Evolutionary conservation across 2,329 filamentous ascomycete genomes (phyloP).

Genomic region (Geosmithia morbida): DNA sequence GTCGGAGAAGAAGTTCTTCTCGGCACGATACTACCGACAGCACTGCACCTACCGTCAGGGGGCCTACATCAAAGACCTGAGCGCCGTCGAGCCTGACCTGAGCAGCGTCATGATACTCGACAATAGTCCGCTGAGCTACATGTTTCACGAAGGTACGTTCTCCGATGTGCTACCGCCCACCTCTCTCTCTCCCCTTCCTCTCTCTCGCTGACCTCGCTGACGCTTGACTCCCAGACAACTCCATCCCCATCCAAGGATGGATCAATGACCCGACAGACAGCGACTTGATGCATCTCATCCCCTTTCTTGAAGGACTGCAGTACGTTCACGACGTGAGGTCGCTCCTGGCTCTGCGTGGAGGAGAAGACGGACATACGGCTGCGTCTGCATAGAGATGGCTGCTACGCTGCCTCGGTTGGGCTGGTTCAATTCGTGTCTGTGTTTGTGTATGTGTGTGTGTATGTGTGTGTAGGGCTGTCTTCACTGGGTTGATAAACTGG

Average conservation of each 20-base stretch:
- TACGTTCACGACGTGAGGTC: slow-evolving; percentile 94
- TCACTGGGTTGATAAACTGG: too few relatives aligned
- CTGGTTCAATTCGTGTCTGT: neutral
- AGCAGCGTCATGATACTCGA: slow-evolving; percentile 98
- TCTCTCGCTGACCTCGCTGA: slow-evolving; percentile 1
- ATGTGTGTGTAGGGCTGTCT: too few relatives aligned
- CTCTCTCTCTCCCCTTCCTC: neutral
- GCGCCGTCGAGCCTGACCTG: slow-evolving; percentile 88
- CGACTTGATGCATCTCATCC: slow-evolving; percentile 83
- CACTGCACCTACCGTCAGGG: slow-evolving; percentile 94
- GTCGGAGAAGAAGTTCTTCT: slow-evolving; percentile 92
- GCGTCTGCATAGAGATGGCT: neutral
- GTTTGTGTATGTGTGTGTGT: too few relatives aligned
- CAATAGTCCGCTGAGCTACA: slow-evolving; percentile 95
- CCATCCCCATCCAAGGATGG: slow-evolving; percentile 98
- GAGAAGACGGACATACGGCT: slow-evolving; percentile 45
- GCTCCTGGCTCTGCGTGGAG: slow-evolving; percentile 73
- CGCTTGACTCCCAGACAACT: slow-evolving; percentile 60
- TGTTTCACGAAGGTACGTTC: slow-evolving; percentile 84
- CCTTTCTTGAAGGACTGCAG: slow-evolving; percentile 83
- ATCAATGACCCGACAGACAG: slow-evolving; percentile 97
- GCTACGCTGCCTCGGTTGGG: neutral
- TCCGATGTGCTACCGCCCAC: neutral
- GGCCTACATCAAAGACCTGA: slow-evolving; percentile 95
- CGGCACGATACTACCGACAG: slow-evolving; percentile 84